These are phyloP conservation scores for Malus hybrid DNA, from an alignment of 331 rosid genomes.

Conservation along the genomic window DNA sequence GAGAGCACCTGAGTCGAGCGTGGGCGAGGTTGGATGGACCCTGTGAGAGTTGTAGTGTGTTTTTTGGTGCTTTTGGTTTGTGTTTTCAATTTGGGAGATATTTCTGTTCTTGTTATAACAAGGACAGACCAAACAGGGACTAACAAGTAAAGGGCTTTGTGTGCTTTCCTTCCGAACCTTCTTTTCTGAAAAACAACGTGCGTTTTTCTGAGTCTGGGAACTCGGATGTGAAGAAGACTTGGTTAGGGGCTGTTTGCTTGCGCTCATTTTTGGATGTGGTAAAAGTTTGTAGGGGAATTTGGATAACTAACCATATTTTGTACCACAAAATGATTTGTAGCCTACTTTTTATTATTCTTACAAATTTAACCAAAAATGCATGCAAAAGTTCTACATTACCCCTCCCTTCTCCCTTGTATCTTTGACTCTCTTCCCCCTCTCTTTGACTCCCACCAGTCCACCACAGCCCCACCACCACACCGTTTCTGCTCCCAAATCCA, in stretches of 20 bases:
- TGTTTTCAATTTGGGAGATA: background rate
- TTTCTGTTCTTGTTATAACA: background rate
- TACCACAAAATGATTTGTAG: too few species aligned
- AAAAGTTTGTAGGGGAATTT: too few species aligned
- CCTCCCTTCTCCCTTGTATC: too few species aligned
- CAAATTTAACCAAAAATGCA: too few species aligned
- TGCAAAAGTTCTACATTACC: too few species aligned
- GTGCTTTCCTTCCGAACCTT: constrained; percentile 3
- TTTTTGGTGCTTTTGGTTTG: background rate
- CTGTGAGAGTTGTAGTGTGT: background rate
- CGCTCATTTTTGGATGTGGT: background rate
- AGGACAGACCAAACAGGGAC: constrained; percentile 13
- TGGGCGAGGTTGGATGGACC: background rate
- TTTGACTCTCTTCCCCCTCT: too few species aligned
- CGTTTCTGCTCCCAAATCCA: too few species aligned
- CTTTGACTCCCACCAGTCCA: too few species aligned
- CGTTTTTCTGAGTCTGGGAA: background rate
- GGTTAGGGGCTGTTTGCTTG: constrained; percentile 9
- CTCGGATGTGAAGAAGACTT: background rate
- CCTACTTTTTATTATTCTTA: too few species aligned
- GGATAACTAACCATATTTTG: too few species aligned
- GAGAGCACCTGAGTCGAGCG: constrained; percentile 32
- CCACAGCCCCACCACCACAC: too few species aligned
- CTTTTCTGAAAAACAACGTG: constrained; percentile 7
- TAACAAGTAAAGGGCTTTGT: constrained; percentile 2